Evolutionary conservation across 2,329 filamentous ascomycete species (phyloP), one percentile per base, ranked within the genome.

Genomic region (Davidsoniella eucalypti): DNA sequence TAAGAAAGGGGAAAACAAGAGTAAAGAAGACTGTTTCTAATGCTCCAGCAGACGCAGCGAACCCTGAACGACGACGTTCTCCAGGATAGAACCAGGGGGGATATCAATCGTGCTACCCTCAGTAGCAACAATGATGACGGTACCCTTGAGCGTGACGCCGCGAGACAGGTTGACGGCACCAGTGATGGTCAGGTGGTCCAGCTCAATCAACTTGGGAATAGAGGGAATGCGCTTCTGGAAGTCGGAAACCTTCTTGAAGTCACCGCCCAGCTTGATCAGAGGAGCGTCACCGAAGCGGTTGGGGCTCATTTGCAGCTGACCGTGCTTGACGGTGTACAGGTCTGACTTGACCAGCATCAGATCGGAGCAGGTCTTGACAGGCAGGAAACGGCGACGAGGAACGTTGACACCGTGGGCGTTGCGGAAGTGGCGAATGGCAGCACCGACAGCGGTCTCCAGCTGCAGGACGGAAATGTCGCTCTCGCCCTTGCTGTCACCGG

Each of bases 231-330:
- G 82, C 68, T 86, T 82, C 71, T 87, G 82, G 76, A 93, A 93
- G 72, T 87, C 92, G 1, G 90, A 96, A 38, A 98, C 92, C 81
- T 98, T 98, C 84, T 98, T 98, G 80, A 98, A 98, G 76, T 98
- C 92, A 62, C 80, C 81, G 60, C 92, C 92, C 50, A 98, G 84
- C 83, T 98, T 98, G 77, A 98, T 98, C 59, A 98, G 77, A 52
- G 92, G 92, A 45, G 92, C 90, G 59, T 92, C 88, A 57, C 92
- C 92, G 67, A 98, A 96, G 58, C 92, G 87, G 73, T 82, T 88
- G 58, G 87, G 81, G 76, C 94, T 94, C 71, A 98, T 94, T 64
- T 95, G 79, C 57, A 98, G 80, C 74, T 96, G 90, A 58, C 92
- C 92, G 71, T 98, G 92, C 80, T 95, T 92, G 59, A 98, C 80